Conservation (phyloP, 2,329 filamentous ascomycete genomes). For the Colletotrichum sansevieriae region DNA sequence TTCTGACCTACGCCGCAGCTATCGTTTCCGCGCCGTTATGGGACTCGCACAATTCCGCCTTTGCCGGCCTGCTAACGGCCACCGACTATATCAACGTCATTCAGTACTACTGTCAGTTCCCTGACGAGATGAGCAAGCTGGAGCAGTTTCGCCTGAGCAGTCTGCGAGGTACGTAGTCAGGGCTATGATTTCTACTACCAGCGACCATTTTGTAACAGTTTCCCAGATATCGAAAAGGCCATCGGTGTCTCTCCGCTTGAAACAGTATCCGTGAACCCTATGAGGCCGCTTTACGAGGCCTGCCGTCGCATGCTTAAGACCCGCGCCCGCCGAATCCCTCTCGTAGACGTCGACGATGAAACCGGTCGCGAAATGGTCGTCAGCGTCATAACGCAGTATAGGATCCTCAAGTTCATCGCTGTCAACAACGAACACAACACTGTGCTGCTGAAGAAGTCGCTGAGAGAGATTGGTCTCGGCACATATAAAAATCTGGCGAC, state of each 20-base stretch:
- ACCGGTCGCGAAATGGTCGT: slow-evolving; percentile 93
- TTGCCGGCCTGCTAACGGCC: slow-evolving; percentile 93
- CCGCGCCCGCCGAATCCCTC: slow-evolving; percentile 90
- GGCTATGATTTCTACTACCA: neutral
- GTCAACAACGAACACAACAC: slow-evolving; percentile 91
- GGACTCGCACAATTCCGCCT: slow-evolving; percentile 93
- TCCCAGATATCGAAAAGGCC: slow-evolving; percentile 90
- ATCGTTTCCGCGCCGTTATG: slow-evolving; percentile 98
- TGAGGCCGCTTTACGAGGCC: slow-evolving; percentile 92
- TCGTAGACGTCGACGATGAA: slow-evolving; percentile 94
- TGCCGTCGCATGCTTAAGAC: slow-evolving; percentile 95
- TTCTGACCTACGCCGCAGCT: slow-evolving; percentile 63
- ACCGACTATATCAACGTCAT: slow-evolving; percentile 99
- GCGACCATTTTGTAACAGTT: slow-evolving; percentile 25
- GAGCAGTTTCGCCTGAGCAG: slow-evolving; percentile 95
- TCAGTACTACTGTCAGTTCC: slow-evolving; percentile 98
- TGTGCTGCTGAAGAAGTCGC: slow-evolving; percentile 86
- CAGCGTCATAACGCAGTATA: slow-evolving; percentile 97
- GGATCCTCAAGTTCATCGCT: slow-evolving; percentile 98
- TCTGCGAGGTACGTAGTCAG: slow-evolving; percentile 76
- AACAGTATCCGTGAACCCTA: slow-evolving; percentile 94
- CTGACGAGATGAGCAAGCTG: slow-evolving; percentile 87
- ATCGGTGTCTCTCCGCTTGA: slow-evolving; percentile 93
- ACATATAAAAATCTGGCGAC: slow-evolving; percentile 86
- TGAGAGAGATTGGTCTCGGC: slow-evolving; percentile 86